Conservation (phyloP, 208 protist genomes). For the Histomonas meleagridis region DNA sequence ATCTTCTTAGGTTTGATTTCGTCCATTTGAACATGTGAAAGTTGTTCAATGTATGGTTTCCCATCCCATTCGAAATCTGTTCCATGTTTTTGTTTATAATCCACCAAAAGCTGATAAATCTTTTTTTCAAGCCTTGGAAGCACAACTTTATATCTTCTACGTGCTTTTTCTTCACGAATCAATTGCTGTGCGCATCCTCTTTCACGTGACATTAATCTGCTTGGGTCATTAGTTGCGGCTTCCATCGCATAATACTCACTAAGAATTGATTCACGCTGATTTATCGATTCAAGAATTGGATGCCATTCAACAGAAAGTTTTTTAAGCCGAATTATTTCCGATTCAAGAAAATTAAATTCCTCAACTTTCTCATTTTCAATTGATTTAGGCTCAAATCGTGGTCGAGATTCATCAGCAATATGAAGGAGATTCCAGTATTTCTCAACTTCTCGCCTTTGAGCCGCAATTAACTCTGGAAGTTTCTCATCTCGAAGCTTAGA, state of each 20-base stretch:
- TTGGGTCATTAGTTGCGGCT: not conserved
- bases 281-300: not conserved
- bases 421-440: not conserved
- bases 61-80: constrained; percentile 31
- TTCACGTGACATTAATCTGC: not conserved
- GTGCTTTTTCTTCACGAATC: constrained; percentile 11
- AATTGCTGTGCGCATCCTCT: not conserved
- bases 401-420: not conserved
- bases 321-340: not conserved
- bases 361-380: no score
- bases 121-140: not conserved
- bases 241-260: not conserved
- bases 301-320: not conserved
- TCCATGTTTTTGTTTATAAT: not conserved
- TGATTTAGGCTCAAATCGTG: not conserved
- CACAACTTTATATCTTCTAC: not conserved
- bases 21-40: not conserved
- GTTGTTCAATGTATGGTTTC: constrained; percentile 11
- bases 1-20: no score
- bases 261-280: not conserved
- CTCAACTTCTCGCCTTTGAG: not conserved
- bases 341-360: not conserved
- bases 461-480: not conserved
- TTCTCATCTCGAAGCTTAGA: not conserved
- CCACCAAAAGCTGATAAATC: not conserved